Evolutionary conservation across 164 flowering plant species (phyloP), one percentile per base, ranked within the genome.

Genomic region (Platanus orientalis): DNA sequence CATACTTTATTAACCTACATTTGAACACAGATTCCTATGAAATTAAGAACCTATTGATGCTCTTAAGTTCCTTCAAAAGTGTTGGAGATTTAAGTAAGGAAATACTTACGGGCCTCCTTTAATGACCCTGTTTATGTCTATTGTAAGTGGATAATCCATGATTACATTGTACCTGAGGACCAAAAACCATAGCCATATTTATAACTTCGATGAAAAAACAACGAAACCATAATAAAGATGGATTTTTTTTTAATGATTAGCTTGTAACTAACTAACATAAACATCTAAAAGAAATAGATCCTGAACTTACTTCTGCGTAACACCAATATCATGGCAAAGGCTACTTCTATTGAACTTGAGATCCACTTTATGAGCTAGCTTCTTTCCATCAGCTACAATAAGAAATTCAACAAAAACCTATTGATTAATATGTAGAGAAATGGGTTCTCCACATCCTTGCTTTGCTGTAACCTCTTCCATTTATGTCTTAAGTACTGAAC

Each of bases 341-440:
- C 24, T 56, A 68, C 83, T 58, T 44, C n/a, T n/a, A n/a, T n/a
- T n/a, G n/a, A n/a, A n/a, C n/a, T n/a, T n/a, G n/a, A n/a, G n/a
- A n/a, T n/a, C 87, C 1, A 69, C 87, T 62, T 81, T 81, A 44
- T 84, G 86, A 28, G 73, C 45, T 49, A 88, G 42, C 71, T 68
- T 77, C 62, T 72, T 72, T 25, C 90, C 94, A 72, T 88, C 89
- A 73, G 76, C 94, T 85, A n/a, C n/a, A n/a, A n/a, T n/a, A n/a
- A n/a, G n/a, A n/a, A n/a, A n/a, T n/a, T n/a, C n/a, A n/a, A n/a
- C 13, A 40, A 49, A n/a, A 12, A 30, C 20, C 39, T 3, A 23
- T 66, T 32, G 26, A 56, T n/a, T n/a, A n/a, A n/a, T n/a, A n/a
- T n/a, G n/a, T n/a, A n/a, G n/a, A n/a, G n/a, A n/a, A n/a, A n/a